Base-by-base conservation (phyloP, 208 protist genomes). In the Entamoeba moshkovskii region DNA sequence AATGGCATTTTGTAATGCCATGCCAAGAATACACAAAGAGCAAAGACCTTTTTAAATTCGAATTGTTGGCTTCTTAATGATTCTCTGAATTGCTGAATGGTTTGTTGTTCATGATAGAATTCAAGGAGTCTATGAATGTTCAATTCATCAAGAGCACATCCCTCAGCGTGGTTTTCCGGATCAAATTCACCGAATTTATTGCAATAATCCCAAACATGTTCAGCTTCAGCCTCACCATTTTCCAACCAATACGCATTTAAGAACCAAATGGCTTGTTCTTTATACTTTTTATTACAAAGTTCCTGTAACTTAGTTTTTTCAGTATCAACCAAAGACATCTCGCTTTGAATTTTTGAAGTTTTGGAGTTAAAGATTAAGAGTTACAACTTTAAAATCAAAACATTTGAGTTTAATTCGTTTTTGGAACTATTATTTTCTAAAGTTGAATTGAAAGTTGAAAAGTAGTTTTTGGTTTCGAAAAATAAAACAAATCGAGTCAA, bases 231-330 rank as follows among this genome's bases (percentile, higher is more conserved):
- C 8, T 92, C 91, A 25, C 16, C 29, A 48, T 47, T 33, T 47
- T 22, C 91, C 18, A 33, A 22, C 91, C 91, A 92, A 47, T 38
- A 44, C 13, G 91, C 91, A 3, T 92, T 92, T 33, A 92, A 92
- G 13, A 92, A 47, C 91, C 91, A 92, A 46, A 92, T 47, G 13
- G 91, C 91, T 92, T 92, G 91, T 44, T 92, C 91, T 92, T 92
- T 92, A 47, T 47, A 92, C 8, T 25, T 46, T 47, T 48, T 48
- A 13, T 92, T 92, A 47, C 44, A 47, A 44, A 92, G 44, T 8
- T 13, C 45, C 33, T 92, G n/a, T 25, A 92, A 2, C 33, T 92
- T 92, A n/a, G n/a, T n/a, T n/a, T n/a, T n/a, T n/a, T n/a, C n/a
- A n/a, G n/a, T n/a, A n/a, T n/a, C n/a, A n/a, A n/a, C n/a, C n/a